Conservation (phyloP, 208 protist species). For the Leishmania lainsoni region DNA sequence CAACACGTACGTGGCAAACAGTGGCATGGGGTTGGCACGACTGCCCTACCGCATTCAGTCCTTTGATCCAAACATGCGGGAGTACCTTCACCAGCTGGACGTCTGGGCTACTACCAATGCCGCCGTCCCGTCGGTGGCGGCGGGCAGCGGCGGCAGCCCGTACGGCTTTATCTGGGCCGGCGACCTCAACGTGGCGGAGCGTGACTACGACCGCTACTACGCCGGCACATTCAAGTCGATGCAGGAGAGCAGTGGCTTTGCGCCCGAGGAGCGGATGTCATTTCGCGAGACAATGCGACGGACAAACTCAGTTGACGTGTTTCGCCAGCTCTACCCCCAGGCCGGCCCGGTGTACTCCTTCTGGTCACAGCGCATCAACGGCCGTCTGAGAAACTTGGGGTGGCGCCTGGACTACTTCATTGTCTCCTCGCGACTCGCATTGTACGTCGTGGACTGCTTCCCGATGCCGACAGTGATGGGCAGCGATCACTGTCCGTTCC, state of each 20-base stretch:
- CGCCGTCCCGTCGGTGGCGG: not conserved
- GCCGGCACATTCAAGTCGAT: slow-evolving; percentile 85
- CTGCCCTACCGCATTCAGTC: slow-evolving; percentile 81
- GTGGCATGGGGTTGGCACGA: slow-evolving; percentile 86
- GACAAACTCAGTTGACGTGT: slow-evolving; percentile 76
- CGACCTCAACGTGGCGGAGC: slow-evolving; percentile 95
- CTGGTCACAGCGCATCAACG: slow-evolving; percentile 79
- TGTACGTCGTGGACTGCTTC: slow-evolving; percentile 80
- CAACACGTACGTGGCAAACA: slow-evolving; percentile 95
- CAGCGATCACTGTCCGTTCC: slow-evolving; percentile 90
- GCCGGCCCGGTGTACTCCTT: slow-evolving; percentile 86
- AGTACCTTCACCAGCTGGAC: slow-evolving; percentile 50
- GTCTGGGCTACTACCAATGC: slow-evolving; percentile 24
- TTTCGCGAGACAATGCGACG: slow-evolving; percentile 71
- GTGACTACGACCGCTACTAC: slow-evolving; percentile 93
- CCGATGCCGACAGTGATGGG: slow-evolving; percentile 79
- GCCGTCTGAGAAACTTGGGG: slow-evolving; percentile 66
- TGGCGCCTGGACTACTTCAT: slow-evolving; percentile 96
- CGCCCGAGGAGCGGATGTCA: slow-evolving; percentile 84
- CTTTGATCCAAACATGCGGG: slow-evolving; percentile 80
- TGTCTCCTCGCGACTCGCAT: slow-evolving; percentile 58
- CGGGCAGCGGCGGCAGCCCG: slow-evolving; percentile 2
- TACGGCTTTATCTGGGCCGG: slow-evolving; percentile 92
- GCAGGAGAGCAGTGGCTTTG: slow-evolving; percentile 92
- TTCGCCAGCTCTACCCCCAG: slow-evolving; percentile 85